Base-by-base conservation (phyloP, 169 alveolate genomes). In the Plasmodium gallinaceum region DNA sequence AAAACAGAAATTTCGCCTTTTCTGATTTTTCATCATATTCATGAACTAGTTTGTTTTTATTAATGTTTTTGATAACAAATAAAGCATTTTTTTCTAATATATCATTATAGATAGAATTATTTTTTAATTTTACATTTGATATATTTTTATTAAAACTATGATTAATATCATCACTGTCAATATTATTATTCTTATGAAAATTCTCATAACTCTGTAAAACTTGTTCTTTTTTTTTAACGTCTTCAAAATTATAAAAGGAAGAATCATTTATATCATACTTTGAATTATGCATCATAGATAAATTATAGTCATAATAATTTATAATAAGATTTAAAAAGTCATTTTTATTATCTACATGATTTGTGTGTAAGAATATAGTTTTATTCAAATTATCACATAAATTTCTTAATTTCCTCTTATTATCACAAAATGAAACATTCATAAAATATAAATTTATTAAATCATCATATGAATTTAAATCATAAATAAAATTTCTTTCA, bases 381-480 rank as follows among this genome's bases (percentile, higher is more conserved):
- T 42, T 10, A 5, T 46, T 46, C 12, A 66, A 14, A 37, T 46
- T 42, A 14, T 7, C 46, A 4, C 7, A 10, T 24, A 66, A 16
- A 18, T 12, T 37, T 10, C 37, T 24, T 46, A 42, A 66, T 24
- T 66, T 42, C 74, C 26, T 4, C 18, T 37, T 66, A 14, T 66
- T 52, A 46, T n/a, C 37, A 52, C 74, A 66, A 66, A 66, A 66
- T 48, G 74, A 4, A 24, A 66, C 5, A 12, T 66, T 66, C 61
- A 66, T 42, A 66, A 66, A 66, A 37, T 66, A 66, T 18, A 66
- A 24, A 24, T 24, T 66, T 66, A 66, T 66, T 24, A 66, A 46
- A 46, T 66, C 74, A 24, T 66, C 74, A 52, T 66, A 4, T 37
- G 60, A 18, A 16, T 37, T 66, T 18, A 66, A 52, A 22, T 57